These are phyloP conservation scores for Verticillium albo-atrum DNA, from an alignment of 2,329 filamentous ascomycete genomes.

Conservation along the genomic window DNA sequence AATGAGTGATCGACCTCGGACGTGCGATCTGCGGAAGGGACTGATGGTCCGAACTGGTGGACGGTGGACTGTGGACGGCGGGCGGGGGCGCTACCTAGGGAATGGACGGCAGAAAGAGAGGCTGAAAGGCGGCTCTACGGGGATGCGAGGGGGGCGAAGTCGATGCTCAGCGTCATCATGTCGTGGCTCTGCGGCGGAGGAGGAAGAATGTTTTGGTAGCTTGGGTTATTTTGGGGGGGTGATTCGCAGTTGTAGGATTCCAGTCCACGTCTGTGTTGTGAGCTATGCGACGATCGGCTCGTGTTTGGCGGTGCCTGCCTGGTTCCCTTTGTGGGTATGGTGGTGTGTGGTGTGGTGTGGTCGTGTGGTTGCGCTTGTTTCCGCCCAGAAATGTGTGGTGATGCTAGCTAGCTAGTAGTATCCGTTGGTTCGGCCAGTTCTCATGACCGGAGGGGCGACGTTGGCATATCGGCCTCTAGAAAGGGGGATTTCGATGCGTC, in stretches of 20 bases:
- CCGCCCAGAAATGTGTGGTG: neutral
- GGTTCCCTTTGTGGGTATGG: conserved; percentile 9
- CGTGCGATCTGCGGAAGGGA: neutral
- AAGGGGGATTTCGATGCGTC: conserved; percentile 4
- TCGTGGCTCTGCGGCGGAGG: conserved; percentile 2
- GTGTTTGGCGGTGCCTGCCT: neutral
- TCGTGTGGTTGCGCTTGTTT: conserved; percentile 8
- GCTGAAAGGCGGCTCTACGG: neutral
- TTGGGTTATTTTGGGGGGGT: conserved; percentile 1
- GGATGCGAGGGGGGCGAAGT: conserved; percentile 6
- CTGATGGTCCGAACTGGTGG: neutral
- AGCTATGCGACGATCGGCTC: neutral
- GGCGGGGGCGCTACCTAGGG: neutral
- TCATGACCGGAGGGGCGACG: conserved; percentile 10
- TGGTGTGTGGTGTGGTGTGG: too few relatives aligned
- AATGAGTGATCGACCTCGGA: neutral
- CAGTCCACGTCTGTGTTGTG: conserved; percentile 1
- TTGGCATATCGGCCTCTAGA: conserved; percentile 17
- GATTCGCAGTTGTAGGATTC: conserved; percentile 4
- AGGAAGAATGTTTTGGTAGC: conserved; percentile 6
- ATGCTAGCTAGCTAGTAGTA: neutral
- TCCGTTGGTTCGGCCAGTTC: conserved; percentile 12
- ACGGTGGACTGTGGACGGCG: too few relatives aligned
- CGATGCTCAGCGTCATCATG: conserved; percentile 9
- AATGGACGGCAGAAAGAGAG: neutral